A percentile compares a stretch with the other conserved stretches of the same genome.
Evolutionary conservation across 345 rosid genomes (phyloP).

Genomic region (Hevea brasiliensis): DNA sequence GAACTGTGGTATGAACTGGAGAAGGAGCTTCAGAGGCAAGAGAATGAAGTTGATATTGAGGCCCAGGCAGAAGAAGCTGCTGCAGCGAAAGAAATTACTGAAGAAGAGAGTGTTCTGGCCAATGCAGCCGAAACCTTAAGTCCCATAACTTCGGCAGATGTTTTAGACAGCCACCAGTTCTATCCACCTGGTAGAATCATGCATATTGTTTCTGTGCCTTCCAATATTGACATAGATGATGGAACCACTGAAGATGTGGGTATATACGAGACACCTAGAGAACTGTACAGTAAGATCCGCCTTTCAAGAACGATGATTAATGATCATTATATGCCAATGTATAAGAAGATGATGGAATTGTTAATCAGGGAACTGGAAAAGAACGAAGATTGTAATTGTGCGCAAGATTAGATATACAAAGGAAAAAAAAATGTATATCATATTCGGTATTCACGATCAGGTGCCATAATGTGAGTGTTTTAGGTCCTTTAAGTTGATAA

Average conservation of each 20-base stretch:
- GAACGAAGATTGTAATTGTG: constrained; percentile 29
- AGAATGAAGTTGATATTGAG: constrained; percentile 47
- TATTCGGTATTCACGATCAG: no score
- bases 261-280: constrained; percentile 77
- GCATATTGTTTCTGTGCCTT: constrained; percentile 63
- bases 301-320: constrained; percentile 90
- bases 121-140: constrained; percentile 41
- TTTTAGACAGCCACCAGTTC: constrained; percentile 65
- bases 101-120: constrained; percentile 60
- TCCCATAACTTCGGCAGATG: constrained; percentile 38
- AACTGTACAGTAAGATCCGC: constrained; percentile 85
- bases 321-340: constrained; percentile 97
- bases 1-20: constrained; percentile 87
- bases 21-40: constrained; percentile 75
- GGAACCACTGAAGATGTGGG: constrained; percentile 36
- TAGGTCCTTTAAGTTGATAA: no score
- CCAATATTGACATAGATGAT: constrained; percentile 22
- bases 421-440: no score
- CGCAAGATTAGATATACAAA: no score
- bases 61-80: constrained; percentile 82
- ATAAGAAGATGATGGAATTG: constrained; percentile 86
- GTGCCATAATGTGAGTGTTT: no score
- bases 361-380: constrained; percentile 62
- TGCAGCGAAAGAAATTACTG: constrained; percentile 65
- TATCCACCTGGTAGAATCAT: no score